A percentile compares a stretch with the other conserved stretches of the same genome.
phyloP scores from a whole-genome alignment of 352 stramenopile genomes.

The Phytophthora sansomeana region DNA sequence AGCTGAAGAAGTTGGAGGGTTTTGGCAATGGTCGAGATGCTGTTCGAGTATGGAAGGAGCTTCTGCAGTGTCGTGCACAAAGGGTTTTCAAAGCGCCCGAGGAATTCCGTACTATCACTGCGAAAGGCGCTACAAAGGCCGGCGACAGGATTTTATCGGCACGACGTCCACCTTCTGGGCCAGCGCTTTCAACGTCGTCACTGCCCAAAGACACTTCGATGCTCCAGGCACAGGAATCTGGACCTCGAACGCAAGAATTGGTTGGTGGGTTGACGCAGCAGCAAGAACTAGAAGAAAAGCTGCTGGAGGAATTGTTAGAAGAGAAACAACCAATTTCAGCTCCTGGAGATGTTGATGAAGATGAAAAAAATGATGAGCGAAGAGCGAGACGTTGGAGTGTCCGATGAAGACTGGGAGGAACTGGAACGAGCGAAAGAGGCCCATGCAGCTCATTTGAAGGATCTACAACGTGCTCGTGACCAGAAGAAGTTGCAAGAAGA shows the following conservation, averaged over 20 bases:
- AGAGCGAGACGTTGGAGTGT: constrained; percentile 60
- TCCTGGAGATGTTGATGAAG: constrained; percentile 20
- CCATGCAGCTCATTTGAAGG: constrained; percentile 45
- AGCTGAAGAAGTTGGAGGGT: constrained; percentile 76
- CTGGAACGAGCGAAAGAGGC: constrained; percentile 67
- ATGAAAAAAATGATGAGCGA: constrained; percentile 19
- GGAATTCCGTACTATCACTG: constrained; percentile 57
- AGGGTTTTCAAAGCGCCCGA: constrained; percentile 55
- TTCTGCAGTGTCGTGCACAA: constrained; percentile 50
- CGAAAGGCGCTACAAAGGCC: constrained; percentile 48
- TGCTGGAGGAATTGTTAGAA: constrained; percentile 19
- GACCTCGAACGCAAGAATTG: neutral
- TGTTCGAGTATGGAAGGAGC: constrained; percentile 69
- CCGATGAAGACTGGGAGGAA: constrained; percentile 72
- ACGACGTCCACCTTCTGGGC: constrained; percentile 46
- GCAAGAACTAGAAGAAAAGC: constrained; percentile 11
- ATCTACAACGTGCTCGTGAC: constrained; percentile 42
- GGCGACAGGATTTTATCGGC: constrained; percentile 47
- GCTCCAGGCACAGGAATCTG: constrained; percentile 3
- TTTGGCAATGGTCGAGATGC: constrained; percentile 93
- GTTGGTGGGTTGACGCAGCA: constrained; percentile 5
- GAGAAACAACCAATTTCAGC: constrained; percentile 3
- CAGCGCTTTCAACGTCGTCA: constrained; percentile 39
- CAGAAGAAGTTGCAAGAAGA: constrained; percentile 52
- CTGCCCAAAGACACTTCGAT: constrained; percentile 3